Conservation (phyloP, 1,284 basidiomycete species). For the Ceratobasidium sp. region DNA sequence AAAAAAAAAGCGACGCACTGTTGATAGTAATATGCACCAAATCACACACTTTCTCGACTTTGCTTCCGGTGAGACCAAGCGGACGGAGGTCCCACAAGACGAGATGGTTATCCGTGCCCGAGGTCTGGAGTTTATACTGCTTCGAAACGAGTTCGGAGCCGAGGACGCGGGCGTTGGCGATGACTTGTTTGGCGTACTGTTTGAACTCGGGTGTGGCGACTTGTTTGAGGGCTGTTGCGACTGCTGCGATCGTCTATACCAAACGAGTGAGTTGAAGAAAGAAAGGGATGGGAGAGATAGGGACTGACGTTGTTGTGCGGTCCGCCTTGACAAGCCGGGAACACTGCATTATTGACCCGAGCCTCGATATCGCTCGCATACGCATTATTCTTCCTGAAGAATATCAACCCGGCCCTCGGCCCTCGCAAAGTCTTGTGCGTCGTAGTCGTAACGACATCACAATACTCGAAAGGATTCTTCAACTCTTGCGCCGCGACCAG, state of each 20-base stretch:
- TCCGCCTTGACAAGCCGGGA: conserved; percentile 99
- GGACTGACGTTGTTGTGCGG: conserved; percentile 95
- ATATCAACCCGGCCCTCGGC: conserved; percentile 97
- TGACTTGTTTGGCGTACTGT: conserved; percentile 94
- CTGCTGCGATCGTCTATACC: conserved; percentile 88
- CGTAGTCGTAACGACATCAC: conserved; percentile 97
- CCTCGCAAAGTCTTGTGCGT: conserved; percentile 99
- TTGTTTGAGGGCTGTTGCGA: conserved; percentile 96
- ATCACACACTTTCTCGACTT: conserved; percentile 99
- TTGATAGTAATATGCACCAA: conserved; percentile 96
- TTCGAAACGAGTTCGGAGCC: conserved; percentile 77
- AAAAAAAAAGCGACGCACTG: no score
- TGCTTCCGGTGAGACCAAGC: conserved; percentile 94
- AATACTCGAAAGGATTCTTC: conserved; percentile 94
- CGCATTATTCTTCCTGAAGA: conserved; percentile 94
- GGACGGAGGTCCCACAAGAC: conserved; percentile 98
- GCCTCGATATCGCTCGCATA: conserved; percentile 88
- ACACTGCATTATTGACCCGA: conserved; percentile 97
- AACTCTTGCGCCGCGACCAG: conserved; percentile 94
- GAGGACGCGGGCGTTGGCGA: conserved; percentile 86
- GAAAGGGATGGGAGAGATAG: conserved; percentile 6
- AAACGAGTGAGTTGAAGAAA: conserved; percentile 2
- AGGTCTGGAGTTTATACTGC: conserved; percentile 97
- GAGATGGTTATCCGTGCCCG: conserved; percentile 97
- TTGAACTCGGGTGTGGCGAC: conserved; percentile 92